Base-by-base conservation (phyloP, 768 basidiomycete genomes). In the Mycena alexandri region DNA sequence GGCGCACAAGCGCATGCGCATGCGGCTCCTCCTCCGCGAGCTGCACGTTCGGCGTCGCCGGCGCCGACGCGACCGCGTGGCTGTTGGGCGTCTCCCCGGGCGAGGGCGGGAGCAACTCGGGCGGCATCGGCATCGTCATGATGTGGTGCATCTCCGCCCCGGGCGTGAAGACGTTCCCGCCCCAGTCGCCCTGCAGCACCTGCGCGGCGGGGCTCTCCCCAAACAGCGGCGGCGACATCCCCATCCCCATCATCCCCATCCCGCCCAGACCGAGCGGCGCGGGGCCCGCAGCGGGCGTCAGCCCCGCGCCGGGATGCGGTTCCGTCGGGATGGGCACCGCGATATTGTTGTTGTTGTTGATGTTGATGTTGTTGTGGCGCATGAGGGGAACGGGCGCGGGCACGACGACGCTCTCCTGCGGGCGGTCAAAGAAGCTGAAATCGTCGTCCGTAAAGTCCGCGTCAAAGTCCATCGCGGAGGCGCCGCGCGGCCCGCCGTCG, bases 341-440 rank as follows among this genome's bases (percentile, higher is more conserved):
- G 66, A 36, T 55, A 71, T 65, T 60, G 69, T 29, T 3, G 29
- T 29, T 29, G 6, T 29, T 29, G 29, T 6, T 29, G 29, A 3
- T 29, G 29, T 3, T 29, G 29, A 6, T 29, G 29, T 29, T 29
- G 29, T n/a, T n/a, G n/a, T n/a, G n/a, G n/a, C 29, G 29, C 29
- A 29, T 29, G 29, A 29, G 29, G 29, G 24, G 48, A 19, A 65
- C 54, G 4, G 64, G 43, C 50, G 38, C 69, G 25, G 57, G 12
- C 22, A 64, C 50, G 34, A 55, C 51, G 53, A 38, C 50, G 29
- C 38, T 38, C 38, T 47, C 46, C 44, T 85, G 80, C 0, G 88
- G 89, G 25, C 83, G 83, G 74, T 95, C 93, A 74, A 95, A 96
- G 78, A 93, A 95, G 75, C 87, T 91, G 76, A 95, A 96, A 76